Evolutionary conservation across 1,284 basidiomycete species (phyloP).

Genomic region (Ceratobasidium sp.): DNA sequence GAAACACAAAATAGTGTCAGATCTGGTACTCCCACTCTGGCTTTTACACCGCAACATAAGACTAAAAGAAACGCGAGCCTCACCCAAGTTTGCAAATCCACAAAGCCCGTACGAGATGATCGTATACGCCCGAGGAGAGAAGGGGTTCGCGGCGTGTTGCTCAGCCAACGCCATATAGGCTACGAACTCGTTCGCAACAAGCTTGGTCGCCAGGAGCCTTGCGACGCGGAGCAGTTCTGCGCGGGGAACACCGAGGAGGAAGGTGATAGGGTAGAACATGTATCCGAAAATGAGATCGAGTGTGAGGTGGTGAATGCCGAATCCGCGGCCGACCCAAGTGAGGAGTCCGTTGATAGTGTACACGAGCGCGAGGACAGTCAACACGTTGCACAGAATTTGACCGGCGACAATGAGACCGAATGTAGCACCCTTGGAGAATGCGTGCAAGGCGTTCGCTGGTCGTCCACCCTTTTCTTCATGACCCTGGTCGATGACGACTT

Average conservation of each 20-base stretch:
- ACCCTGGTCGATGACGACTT: slow-evolving; percentile 82
- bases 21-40: not conserved
- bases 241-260: slow-evolving; percentile 81
- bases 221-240: slow-evolving; percentile 79
- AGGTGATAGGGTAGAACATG: slow-evolving; percentile 88
- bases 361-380: slow-evolving; percentile 85
- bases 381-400: slow-evolving; percentile 85
- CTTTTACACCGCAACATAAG: not conserved
- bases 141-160: slow-evolving; percentile 60
- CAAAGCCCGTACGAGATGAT: slow-evolving; percentile 88
- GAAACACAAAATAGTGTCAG: not conserved
- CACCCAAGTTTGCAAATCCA: slow-evolving; percentile 88
- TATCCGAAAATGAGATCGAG: slow-evolving; percentile 89
- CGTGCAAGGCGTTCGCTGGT: slow-evolving; percentile 85
- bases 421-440: slow-evolving; percentile 87
- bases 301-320: slow-evolving; percentile 85
- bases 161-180: slow-evolving; percentile 69
- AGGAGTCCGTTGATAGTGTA: slow-evolving; percentile 86
- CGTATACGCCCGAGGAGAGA: slow-evolving; percentile 77
- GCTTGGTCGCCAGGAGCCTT: slow-evolving; percentile 87
- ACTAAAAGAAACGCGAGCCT: slow-evolving; percentile 40
- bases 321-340: slow-evolving; percentile 90
- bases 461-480: slow-evolving; percentile 65
- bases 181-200: slow-evolving; percentile 90
- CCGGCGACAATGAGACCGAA: slow-evolving; percentile 90